Conservation (phyloP, 257 asterid species). For the Buddleja alternifolia region DNA sequence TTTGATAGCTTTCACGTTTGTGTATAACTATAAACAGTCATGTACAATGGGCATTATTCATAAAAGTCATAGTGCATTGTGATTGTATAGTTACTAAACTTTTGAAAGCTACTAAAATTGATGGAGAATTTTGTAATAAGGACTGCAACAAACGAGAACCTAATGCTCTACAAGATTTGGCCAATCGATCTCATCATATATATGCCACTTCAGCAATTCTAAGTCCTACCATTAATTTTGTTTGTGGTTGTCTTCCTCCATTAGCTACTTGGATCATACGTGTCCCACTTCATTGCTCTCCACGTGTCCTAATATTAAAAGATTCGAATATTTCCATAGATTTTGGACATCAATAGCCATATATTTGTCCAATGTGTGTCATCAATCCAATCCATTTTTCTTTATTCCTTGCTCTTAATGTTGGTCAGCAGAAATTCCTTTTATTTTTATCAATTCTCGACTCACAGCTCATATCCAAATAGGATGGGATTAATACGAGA, state of each 20-base stretch:
- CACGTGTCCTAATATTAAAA: not conserved
- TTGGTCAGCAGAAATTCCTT: not conserved
- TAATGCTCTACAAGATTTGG: slow-evolving; percentile 1
- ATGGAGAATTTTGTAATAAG: too few species aligned
- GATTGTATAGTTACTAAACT: too few species aligned
- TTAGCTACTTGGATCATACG: not conserved
- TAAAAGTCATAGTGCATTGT: too few species aligned
- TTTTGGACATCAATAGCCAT: slow-evolving; percentile 31
- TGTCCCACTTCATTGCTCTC: slow-evolving; percentile 22
- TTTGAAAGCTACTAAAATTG: not conserved
- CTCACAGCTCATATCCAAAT: not conserved
- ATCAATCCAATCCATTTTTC: slow-evolving; percentile 47
- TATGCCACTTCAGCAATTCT: slow-evolving; percentile 16
- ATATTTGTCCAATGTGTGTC: slow-evolving; percentile 31
- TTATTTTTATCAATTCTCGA: not conserved
- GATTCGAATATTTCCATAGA: slow-evolving; percentile 5
- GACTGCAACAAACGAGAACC: not conserved
- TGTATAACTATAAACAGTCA: too few species aligned
- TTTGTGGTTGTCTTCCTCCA: slow-evolving; percentile 22
- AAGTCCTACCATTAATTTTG: slow-evolving; percentile 3
- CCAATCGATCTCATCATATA: slow-evolving; percentile 14
- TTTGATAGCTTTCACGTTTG: too few species aligned
- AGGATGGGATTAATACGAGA: not conserved
- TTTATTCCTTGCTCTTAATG: not conserved
- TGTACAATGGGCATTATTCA: too few species aligned